Conservation (phyloP, 2,329 filamentous ascomycete genomes). For the Beauveria medogensis region DNA sequence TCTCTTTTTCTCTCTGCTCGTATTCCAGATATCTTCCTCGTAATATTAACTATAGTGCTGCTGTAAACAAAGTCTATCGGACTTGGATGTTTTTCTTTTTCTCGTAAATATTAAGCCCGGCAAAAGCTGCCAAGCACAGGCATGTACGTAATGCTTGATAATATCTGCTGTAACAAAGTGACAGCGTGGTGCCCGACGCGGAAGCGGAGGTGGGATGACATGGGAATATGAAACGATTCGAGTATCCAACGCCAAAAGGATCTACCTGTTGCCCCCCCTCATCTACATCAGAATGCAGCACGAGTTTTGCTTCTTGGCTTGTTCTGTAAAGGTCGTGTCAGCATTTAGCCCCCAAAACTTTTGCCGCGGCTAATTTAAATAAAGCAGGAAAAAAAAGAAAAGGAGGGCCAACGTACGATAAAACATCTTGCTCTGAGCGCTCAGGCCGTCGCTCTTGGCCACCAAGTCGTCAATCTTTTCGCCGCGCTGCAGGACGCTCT, state of each 20-base stretch:
- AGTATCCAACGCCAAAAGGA: slow-evolving; percentile 22
- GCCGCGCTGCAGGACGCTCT: slow-evolving; percentile 76
- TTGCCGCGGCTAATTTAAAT: background rate
- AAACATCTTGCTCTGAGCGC: slow-evolving; percentile 94
- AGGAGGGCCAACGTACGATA: slow-evolving; percentile 54
- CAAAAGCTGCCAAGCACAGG: background rate
- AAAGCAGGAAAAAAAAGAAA: background rate
- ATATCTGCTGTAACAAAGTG: background rate
- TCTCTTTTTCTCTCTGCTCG: background rate
- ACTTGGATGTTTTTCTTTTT: background rate
- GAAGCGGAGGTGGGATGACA: background rate
- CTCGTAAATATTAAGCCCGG: background rate
- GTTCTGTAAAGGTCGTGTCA: slow-evolving; percentile 28
- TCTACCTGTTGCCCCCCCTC: background rate
- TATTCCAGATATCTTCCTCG: background rate
- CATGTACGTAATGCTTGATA: background rate
- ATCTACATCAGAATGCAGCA: slow-evolving; percentile 63
- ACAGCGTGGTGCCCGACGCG: background rate
- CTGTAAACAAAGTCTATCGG: background rate
- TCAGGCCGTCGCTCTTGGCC: slow-evolving; percentile 84
- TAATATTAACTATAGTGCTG: background rate
- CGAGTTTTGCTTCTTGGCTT: slow-evolving; percentile 75
- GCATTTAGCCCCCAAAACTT: background rate
- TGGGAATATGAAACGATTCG: background rate
- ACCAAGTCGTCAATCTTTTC: slow-evolving; percentile 96